phyloP scores from a whole-genome alignment of 148 eudicot genomes.

The Agrostemma githago region DNA sequence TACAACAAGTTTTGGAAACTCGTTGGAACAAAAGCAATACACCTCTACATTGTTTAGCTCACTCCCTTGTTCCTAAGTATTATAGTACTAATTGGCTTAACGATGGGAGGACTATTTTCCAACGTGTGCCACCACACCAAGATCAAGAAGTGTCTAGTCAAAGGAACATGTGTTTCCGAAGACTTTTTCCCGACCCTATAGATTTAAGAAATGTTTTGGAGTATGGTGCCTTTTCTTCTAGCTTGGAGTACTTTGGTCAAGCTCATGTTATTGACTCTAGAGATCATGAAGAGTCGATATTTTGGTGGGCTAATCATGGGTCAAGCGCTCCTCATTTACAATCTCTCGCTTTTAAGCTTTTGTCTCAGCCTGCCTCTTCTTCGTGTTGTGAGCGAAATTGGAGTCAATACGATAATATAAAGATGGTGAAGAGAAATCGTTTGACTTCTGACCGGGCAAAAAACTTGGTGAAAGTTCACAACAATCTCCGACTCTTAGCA shows the following conservation, averaged over 20 bases:
- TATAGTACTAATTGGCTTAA: too few relatives aligned
- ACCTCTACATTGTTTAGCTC: conserved; percentile 9
- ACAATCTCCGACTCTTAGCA: neutral
- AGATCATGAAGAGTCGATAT: neutral
- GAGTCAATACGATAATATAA: neutral
- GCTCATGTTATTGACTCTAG: too few relatives aligned
- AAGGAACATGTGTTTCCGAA: conserved; percentile 8
- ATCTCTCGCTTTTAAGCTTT: conserved; percentile 39
- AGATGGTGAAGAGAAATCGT: neutral
- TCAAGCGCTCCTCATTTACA: too few relatives aligned
- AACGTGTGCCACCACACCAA: neutral
- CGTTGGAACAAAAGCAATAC: conserved; percentile 3
- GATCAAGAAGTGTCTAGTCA: neutral
- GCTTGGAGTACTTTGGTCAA: too few relatives aligned
- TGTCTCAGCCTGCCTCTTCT: neutral
- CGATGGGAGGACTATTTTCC: neutral
- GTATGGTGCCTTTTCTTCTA: too few relatives aligned
- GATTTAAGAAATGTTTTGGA: neutral
- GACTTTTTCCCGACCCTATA: conserved; percentile 4
- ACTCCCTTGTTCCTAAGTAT: neutral
- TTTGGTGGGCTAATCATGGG: neutral
- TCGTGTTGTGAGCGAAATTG: neutral
- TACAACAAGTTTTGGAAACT: too few relatives aligned
- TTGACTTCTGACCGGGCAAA: neutral
- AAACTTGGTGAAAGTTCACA: neutral